Evolutionary conservation across 2,329 filamentous ascomycete genomes (phyloP).

Genomic region (Penicillium sp.): DNA sequence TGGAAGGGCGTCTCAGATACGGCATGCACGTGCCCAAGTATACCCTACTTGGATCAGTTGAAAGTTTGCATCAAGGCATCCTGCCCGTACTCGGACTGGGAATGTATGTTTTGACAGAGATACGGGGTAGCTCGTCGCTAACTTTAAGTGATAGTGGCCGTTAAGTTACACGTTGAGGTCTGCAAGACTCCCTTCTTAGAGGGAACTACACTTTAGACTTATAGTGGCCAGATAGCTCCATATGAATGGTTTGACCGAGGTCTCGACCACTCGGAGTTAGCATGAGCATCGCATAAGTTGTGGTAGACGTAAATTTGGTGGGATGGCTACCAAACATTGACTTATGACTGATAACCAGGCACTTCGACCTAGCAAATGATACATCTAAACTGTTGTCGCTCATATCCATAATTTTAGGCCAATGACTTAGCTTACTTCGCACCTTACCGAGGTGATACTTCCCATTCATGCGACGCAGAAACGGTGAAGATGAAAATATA

Average conservation of each 20-base stretch:
- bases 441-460: no score
- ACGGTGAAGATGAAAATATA: background rate
- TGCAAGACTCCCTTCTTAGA: background rate
- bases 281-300: no score
- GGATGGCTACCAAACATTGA: no score
- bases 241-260: no score
- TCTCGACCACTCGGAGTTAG: no score
- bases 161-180: background rate
- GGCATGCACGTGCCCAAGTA: conserved; percentile 1
- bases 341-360: no score
- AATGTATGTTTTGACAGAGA: background rate
- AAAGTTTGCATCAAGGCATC: background rate
- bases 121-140: background rate
- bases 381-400: background rate
- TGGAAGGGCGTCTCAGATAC: background rate
- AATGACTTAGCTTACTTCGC: no score
- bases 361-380: background rate
- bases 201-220: background rate
- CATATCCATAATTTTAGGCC: background rate
- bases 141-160: background rate
- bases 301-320: no score
- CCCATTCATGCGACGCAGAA: no score
- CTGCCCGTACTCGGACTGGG: background rate
- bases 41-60: background rate
- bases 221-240: background rate